Base-by-base conservation (phyloP, 495 filamentous ascomycete genomes). In the Friedmanniomyces simplex region DNA sequence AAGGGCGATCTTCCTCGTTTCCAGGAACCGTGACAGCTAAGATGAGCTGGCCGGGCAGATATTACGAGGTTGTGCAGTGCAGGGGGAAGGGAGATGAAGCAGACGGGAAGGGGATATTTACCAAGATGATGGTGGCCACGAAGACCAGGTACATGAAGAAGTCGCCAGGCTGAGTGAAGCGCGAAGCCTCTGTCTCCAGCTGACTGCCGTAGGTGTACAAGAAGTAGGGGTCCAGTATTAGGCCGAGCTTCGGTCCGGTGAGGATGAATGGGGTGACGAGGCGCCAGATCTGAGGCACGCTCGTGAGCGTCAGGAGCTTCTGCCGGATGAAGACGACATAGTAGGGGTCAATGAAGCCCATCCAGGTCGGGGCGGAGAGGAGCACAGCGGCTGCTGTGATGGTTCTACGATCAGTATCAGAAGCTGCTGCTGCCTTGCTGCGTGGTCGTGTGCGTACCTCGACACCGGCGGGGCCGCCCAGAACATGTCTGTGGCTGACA, bases 1-100 rank as follows among this genome's bases (percentile, higher is more conserved):
- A 84, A 82, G 86, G 89, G 86, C 84, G 78, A 85, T 96, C 88
- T 96, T 79, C 91, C 91, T 95, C 90, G 77, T 74, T 84, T 89
- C 80, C 87, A 95, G 89, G 90, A 95, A 95, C 88, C 90, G 89
- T 82, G 79, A 82, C 87, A 91, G 88, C 79, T 83, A 83, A 72
- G 66, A 70, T 54, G 70, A 71, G 79, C 89, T 90, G 88, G 81
- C 81, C 89, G 91, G 88, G 91, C 90, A 96, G 91, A 86, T 88
- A 85, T 86, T 77, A 78, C 45, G 88, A 91, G 86, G 87, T 84
- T 69, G 59, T 69, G 59, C 52, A 47, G 60, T 57, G 52, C 47
- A 62, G 41, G 37, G 54, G 42, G 24, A 61, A 13, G 55, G 26
- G 56, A 54, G 25, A 18, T 6, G 55, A 57, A 58, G 51, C 48